Conservation (phyloP, 2,329 filamentous ascomycete genomes). For the Exserohilum turcica region DNA sequence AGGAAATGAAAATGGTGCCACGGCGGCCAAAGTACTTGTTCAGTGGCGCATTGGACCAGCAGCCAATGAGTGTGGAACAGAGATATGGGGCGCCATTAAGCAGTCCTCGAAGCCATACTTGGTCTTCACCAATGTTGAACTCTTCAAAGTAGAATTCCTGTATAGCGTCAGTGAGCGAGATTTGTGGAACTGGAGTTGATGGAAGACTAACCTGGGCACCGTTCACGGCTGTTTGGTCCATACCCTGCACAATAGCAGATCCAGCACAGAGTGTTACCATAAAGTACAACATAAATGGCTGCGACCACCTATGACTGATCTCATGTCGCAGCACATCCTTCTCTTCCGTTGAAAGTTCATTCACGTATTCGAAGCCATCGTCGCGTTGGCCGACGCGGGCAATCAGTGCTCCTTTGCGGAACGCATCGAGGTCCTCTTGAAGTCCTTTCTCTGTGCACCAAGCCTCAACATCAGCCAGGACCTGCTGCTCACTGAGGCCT, state of each 20-base stretch:
- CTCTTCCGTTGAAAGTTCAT: slow-evolving; percentile 61
- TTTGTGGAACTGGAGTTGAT: too few relatives aligned
- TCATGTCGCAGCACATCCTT: slow-evolving; percentile 63
- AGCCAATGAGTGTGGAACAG: slow-evolving; percentile 50
- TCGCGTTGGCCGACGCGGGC: slow-evolving; percentile 55
- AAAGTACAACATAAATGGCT: slow-evolving; percentile 68
- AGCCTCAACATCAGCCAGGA: slow-evolving; percentile 60
- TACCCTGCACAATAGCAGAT: slow-evolving; percentile 70
- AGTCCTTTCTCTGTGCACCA: slow-evolving; percentile 60
- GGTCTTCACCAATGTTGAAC: slow-evolving; percentile 29
- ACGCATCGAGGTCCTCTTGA: slow-evolving; percentile 54
- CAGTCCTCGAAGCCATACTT: slow-evolving; percentile 38
- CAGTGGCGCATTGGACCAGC: slow-evolving; percentile 42
- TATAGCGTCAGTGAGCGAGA: background rate
- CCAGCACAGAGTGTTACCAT: slow-evolving; percentile 70
- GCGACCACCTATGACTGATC: slow-evolving; percentile 69
- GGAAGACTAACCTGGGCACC: slow-evolving; percentile 32
- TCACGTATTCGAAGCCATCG: slow-evolving; percentile 54
- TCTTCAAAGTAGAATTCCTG: slow-evolving; percentile 40
- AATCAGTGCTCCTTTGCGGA: slow-evolving; percentile 59
- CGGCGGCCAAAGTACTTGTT: slow-evolving; percentile 40
- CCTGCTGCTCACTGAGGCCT: slow-evolving; percentile 57
- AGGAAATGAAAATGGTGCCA: slow-evolving; percentile 43
- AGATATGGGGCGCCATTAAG: slow-evolving; percentile 38
- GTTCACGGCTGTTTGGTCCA: slow-evolving; percentile 44